Evolutionary conservation across 805 yeast genomes (phyloP).

Genomic region (Isabelozyma heimii): DNA sequence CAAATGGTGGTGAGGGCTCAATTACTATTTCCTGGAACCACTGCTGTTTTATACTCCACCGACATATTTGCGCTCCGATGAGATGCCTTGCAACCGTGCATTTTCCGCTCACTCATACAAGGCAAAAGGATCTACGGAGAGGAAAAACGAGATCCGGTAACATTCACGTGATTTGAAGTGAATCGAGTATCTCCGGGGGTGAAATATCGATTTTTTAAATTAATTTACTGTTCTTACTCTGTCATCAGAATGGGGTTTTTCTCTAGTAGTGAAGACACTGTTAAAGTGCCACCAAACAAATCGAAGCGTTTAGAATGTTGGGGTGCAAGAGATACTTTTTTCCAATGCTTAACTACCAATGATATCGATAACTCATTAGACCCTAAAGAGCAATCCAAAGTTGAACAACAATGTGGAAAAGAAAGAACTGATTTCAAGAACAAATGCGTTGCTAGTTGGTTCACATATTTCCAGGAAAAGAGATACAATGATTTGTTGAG

Average conservation of each 20-base stretch:
- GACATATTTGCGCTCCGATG: neutral
- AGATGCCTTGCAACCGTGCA: neutral
- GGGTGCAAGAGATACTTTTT: constrained; percentile 81
- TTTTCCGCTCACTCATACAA: neutral
- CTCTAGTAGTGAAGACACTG: constrained; percentile 28
- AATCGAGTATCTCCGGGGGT: neutral
- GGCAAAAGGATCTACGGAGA: neutral
- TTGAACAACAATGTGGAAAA: constrained; percentile 55
- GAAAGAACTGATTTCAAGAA: constrained; percentile 59
- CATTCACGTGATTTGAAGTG: too few species aligned
- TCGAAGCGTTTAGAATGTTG: constrained; percentile 77
- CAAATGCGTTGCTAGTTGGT: constrained; percentile 89
- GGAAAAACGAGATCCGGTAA: neutral
- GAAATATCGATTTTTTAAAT: neutral
- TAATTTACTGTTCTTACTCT: too few species aligned
- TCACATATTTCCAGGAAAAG: constrained; percentile 83
- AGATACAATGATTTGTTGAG: constrained; percentile 73
- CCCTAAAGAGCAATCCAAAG: constrained; percentile 41
- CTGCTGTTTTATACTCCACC: neutral
- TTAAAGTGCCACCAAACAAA: constrained; percentile 54
- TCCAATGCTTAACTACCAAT: constrained; percentile 68
- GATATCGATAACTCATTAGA: constrained; percentile 70
- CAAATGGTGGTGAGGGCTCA: neutral
- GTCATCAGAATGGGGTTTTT: constrained; percentile 50
- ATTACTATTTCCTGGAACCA: neutral